These are phyloP conservation scores for Pulveroboletus ravenelii DNA, from an alignment of 768 basidiomycete species.

Conservation along the genomic window DNA sequence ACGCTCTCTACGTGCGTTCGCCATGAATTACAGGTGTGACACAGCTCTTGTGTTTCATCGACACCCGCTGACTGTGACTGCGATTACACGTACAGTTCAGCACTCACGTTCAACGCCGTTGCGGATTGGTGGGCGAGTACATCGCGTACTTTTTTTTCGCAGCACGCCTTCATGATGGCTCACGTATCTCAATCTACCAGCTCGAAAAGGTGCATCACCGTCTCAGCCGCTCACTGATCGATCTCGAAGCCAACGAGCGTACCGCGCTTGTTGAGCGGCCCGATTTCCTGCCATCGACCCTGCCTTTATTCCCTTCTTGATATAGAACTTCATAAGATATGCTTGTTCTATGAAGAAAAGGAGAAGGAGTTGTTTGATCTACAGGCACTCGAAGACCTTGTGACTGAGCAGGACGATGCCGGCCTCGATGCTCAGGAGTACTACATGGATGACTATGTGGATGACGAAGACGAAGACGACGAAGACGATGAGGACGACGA, in stretches of 20 bases:
- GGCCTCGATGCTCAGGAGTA: conserved; percentile 47
- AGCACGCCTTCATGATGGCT: too few relatives aligned
- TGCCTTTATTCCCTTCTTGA: conserved; percentile 75
- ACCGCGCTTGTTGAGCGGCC: conserved; percentile 48
- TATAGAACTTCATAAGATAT: conserved; percentile 77
- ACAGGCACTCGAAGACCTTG: conserved; percentile 50
- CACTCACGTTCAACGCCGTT: conserved; percentile 89
- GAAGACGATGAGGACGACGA: conserved; percentile 53
- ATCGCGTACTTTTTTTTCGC: conserved; percentile 51
- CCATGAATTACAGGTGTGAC: conserved; percentile 36
- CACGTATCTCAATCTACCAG: conserved; percentile 57
- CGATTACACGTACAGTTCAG: conserved; percentile 64
- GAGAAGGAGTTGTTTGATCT: conserved; percentile 68
- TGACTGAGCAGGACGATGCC: conserved; percentile 55
- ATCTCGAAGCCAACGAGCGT: conserved; percentile 63
- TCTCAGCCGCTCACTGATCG: conserved; percentile 37
- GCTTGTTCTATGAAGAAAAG: conserved; percentile 71
- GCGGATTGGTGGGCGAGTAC: conserved; percentile 94
- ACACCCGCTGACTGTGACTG: neutral
- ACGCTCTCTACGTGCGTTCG: conserved; percentile 9
- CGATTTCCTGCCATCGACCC: conserved; percentile 43
- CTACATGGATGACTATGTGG: conserved; percentile 45
- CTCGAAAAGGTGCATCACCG: conserved; percentile 72
- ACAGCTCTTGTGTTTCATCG: neutral
- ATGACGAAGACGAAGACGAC: conserved; percentile 56